Conservation (phyloP, 148 eudicot genomes). For the Camellia lanceoleosa region DNA sequence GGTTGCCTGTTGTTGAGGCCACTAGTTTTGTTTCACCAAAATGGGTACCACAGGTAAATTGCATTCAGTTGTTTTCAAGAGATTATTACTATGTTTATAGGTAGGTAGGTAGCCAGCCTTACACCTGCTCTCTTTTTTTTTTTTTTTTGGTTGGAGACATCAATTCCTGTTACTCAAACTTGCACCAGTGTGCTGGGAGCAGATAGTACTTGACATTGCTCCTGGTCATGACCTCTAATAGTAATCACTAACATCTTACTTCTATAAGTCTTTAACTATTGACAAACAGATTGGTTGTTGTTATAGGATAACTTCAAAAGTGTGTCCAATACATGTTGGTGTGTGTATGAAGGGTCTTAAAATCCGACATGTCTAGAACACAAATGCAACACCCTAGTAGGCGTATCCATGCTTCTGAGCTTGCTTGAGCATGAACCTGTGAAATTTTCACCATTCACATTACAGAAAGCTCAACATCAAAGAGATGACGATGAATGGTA, state of each 20-base stretch:
- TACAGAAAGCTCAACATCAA: neutral
- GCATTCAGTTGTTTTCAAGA: neutral
- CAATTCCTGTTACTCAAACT: no score
- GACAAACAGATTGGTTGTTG: neutral
- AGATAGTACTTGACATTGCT: no score
- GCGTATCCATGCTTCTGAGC: neutral
- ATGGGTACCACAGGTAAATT: slow-evolving; percentile 95
- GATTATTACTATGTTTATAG: neutral
- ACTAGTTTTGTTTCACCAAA: slow-evolving; percentile 96
- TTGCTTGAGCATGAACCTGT: neutral
- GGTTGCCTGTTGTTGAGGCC: slow-evolving; percentile 91
- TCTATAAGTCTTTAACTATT: neutral
- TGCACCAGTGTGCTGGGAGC: no score
- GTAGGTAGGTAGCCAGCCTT: neutral
- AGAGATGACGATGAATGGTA: neutral
- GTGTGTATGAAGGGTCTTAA: neutral
- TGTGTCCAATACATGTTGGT: neutral
- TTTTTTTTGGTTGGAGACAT: no score
- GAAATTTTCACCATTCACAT: neutral
- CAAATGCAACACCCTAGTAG: neutral
- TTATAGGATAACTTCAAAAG: neutral
- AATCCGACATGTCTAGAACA: neutral
- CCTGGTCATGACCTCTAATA: neutral
- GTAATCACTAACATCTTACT: neutral
- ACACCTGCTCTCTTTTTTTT: no score